A percentile compares a stretch with the other conserved stretches of the same genome.
Evolutionary conservation across 306 rosid species (phyloP).

Genomic region (Cucurbita maxima): DNA sequence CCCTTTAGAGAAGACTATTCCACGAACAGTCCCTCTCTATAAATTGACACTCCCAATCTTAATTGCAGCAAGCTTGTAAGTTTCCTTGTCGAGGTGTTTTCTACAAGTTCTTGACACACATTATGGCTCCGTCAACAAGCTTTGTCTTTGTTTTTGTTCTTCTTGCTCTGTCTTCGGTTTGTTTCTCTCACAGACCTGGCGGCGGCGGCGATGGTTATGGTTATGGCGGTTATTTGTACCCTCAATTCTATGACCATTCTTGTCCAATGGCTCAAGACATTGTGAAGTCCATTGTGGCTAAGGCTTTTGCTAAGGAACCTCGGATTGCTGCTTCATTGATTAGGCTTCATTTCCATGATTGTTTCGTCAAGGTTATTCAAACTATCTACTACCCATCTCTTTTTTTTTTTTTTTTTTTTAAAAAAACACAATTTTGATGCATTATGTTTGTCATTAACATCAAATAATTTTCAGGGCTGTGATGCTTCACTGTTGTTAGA

Average conservation of each 20-base stretch:
- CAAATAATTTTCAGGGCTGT: slow-evolving; percentile 50
- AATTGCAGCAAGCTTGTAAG: not conserved
- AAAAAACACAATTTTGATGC: not conserved
- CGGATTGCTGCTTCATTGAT: slow-evolving; percentile 84
- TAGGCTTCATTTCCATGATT: slow-evolving; percentile 81
- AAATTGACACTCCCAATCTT: slow-evolving; percentile 11
- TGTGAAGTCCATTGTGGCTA: slow-evolving; percentile 48
- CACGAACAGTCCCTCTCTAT: slow-evolving; percentile 15
- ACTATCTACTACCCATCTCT: too few relatives aligned
- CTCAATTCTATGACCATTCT: slow-evolving; percentile 58
- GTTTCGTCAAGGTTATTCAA: slow-evolving; percentile 60
- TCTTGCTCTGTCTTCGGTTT: slow-evolving; percentile 34
- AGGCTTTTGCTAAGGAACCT: slow-evolving; percentile 44
- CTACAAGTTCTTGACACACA: not conserved
- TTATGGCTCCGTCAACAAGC: slow-evolving; percentile 32
- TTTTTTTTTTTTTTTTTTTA: too few relatives aligned
- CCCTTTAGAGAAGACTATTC: not conserved
- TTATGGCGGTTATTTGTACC: slow-evolving; percentile 32
- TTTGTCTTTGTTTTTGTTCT: slow-evolving; percentile 30
- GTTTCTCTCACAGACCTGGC: slow-evolving; percentile 14
- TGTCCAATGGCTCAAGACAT: slow-evolving; percentile 64
- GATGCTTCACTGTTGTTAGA: slow-evolving; percentile 75
- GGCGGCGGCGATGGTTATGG: not conserved
- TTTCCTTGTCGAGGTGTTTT: not conserved
- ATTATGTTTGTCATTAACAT: not conserved